A percentile compares a stretch with the other conserved stretches of the same genome.
These are phyloP conservation scores for Blastobotrys aristatus DNA, from an alignment of 1,139 yeast species.

Conservation along the genomic window DNA sequence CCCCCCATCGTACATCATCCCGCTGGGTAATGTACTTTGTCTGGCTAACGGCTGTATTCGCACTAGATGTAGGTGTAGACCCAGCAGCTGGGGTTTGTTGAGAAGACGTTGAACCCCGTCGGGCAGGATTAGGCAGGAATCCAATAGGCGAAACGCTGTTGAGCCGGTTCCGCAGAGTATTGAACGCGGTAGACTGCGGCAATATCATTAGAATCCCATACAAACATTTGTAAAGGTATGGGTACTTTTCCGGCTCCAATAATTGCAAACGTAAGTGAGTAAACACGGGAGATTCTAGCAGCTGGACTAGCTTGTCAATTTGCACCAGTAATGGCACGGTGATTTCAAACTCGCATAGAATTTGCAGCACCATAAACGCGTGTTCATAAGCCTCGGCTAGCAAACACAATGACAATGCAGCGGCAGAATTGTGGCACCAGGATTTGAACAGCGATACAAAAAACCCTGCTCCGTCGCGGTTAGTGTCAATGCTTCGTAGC, in stretches of 20 bases:
- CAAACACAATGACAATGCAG: conserved; percentile 79
- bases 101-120: conserved; percentile 16
- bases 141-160: conserved; percentile 48
- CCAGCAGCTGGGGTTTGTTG: background rate
- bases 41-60: conserved; percentile 6
- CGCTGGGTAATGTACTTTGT: conserved; percentile 13
- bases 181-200: conserved; percentile 94
- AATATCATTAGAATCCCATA: conserved; percentile 91
- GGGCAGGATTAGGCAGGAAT: conserved; percentile 20
- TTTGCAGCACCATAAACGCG: conserved; percentile 74
- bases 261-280: conserved; percentile 81
- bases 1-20: conserved; percentile 41
- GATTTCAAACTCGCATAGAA: conserved; percentile 69
- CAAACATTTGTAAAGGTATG: conserved; percentile 77
- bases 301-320: conserved; percentile 72
- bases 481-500: conserved; percentile 48
- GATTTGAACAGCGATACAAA: conserved; percentile 77
- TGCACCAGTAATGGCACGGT: conserved; percentile 69
- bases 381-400: conserved; percentile 86
- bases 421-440: conserved; percentile 92
- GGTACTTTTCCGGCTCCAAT: conserved; percentile 79
- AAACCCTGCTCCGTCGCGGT: conserved; percentile 61
- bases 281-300: conserved; percentile 84
- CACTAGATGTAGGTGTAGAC: background rate
- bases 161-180: conserved; percentile 70